Conservation (phyloP, 148 eudicot genomes). For the Selenicereus undatus region DNA sequence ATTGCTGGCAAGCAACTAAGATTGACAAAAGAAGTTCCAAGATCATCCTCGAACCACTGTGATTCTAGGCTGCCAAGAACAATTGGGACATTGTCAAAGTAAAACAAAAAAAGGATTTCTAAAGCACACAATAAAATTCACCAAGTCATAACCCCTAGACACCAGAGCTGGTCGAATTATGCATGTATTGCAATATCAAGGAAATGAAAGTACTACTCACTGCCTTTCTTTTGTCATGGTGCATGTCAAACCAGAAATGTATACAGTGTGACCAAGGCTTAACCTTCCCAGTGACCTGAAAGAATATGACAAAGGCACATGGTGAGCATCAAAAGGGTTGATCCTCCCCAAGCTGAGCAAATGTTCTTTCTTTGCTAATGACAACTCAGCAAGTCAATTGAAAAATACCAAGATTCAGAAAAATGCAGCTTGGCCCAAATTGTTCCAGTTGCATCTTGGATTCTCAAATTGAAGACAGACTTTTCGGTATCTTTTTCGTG, state of each 20-base stretch:
- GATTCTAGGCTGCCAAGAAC: conserved; percentile 65
- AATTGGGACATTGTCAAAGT: neutral
- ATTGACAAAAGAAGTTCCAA: conserved; percentile 63
- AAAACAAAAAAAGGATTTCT: neutral
- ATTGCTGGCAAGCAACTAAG: conserved; percentile 89
- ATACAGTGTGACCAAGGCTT: conserved; percentile 70
- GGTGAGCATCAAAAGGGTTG: conserved; percentile 8
- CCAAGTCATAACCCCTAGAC: neutral
- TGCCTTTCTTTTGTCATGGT: conserved; percentile 44
- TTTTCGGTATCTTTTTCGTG: conserved; percentile 38
- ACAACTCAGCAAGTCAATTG: neutral
- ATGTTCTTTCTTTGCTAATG: neutral
- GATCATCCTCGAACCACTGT: conserved; percentile 70
- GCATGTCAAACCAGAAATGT: conserved; percentile 75
- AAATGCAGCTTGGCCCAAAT: conserved; percentile 76
- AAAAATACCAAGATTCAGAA: conserved; percentile 55
- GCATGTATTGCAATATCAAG: conserved; percentile 1
- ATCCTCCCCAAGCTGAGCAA: neutral
- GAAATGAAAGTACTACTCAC: conserved; percentile 35
- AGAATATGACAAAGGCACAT: conserved; percentile 14
- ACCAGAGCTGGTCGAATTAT: neutral
- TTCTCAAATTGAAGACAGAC: conserved; percentile 43
- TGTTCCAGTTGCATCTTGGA: conserved; percentile 74
- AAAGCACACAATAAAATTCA: neutral
- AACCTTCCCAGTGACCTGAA: conserved; percentile 84